Conservation (phyloP, 2,329 filamentous ascomycete genomes). For the Periconia macrospinosa region DNA sequence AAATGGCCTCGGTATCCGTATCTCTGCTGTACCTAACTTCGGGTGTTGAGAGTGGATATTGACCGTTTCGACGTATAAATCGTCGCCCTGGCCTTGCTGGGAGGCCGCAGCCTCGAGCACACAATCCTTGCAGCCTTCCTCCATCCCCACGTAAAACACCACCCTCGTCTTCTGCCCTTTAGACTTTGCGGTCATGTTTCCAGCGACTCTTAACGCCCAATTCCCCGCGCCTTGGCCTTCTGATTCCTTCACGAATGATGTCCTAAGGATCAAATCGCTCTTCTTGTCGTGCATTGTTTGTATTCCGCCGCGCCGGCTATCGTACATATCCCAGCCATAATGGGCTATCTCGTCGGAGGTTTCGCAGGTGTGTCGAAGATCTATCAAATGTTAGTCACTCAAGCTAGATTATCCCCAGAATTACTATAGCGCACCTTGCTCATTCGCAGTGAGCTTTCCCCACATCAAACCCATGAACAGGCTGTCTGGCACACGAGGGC, state of each 20-base stretch:
- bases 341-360: slow-evolving; percentile 89
- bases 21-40: slow-evolving; percentile 74
- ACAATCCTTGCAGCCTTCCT: slow-evolving; percentile 56
- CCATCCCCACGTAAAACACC: slow-evolving; percentile 78
- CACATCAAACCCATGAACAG: slow-evolving; percentile 83
- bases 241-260: slow-evolving; percentile 86
- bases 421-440: slow-evolving; percentile 65
- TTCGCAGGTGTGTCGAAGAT: slow-evolving; percentile 89
- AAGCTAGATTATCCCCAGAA: not conserved
- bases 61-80: slow-evolving; percentile 62
- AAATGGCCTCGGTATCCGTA: slow-evolving; percentile 67
- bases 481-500: slow-evolving; percentile 77
- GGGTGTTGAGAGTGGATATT: slow-evolving; percentile 68
- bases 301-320: slow-evolving; percentile 78
- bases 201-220: slow-evolving; percentile 86
- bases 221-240: slow-evolving; percentile 83
- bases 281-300: slow-evolving; percentile 86
- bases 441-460: slow-evolving; percentile 78
- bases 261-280: slow-evolving; percentile 85
- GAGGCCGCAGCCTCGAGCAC: slow-evolving; percentile 60
- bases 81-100: slow-evolving; percentile 47
- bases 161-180: slow-evolving; percentile 71
- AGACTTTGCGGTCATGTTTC: slow-evolving; percentile 68
- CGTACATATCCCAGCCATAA: slow-evolving; percentile 97
- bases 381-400: slow-evolving; percentile 17